phyloP scores from a whole-genome alignment of 805 yeast species.

The Barnettozyma pratensis region DNA sequence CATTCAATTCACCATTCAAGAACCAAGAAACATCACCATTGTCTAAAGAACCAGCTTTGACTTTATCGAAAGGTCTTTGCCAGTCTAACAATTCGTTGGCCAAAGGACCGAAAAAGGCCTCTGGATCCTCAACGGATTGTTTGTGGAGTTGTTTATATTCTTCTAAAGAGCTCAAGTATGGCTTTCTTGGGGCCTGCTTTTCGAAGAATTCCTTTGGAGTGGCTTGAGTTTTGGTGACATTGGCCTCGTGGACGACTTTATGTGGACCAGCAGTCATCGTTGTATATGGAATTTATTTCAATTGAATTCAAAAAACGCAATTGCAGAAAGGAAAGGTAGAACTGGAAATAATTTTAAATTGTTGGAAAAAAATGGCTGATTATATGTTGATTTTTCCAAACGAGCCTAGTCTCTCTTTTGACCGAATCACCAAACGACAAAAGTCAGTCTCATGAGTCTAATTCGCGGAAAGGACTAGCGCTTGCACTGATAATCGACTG shows the following conservation, averaged over 20 bases:
- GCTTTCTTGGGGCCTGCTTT: slow-evolving; percentile 33
- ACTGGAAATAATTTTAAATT: no score
- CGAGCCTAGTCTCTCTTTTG: neutral
- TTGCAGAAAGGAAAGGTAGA: neutral
- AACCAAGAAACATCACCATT: slow-evolving; percentile 92
- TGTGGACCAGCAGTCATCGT: slow-evolving; percentile 22
- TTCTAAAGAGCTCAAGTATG: slow-evolving; percentile 34
- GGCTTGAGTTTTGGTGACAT: slow-evolving; percentile 26
- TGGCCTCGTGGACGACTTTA: slow-evolving; percentile 37
- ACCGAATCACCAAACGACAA: neutral
- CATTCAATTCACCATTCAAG: slow-evolving; percentile 87
- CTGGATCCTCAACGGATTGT: slow-evolving; percentile 76
- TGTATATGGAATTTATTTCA: neutral
- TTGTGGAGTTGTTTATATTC: slow-evolving; percentile 68
- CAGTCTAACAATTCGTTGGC: slow-evolving; percentile 73
- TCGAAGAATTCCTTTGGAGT: slow-evolving; percentile 35
- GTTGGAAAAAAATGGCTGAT: neutral
- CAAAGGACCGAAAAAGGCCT: slow-evolving; percentile 68
- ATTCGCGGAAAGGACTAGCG: neutral
- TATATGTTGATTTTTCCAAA: neutral
- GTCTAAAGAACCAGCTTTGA: slow-evolving; percentile 50
- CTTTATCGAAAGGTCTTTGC: slow-evolving; percentile 72
- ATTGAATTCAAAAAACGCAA: no score
- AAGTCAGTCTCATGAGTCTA: no score
- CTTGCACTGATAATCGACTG: no score